Evolutionary conservation across 202 grass and related monocot genomes (phyloP).

Genomic region (Bolboschoenoplectus hybrid): DNA sequence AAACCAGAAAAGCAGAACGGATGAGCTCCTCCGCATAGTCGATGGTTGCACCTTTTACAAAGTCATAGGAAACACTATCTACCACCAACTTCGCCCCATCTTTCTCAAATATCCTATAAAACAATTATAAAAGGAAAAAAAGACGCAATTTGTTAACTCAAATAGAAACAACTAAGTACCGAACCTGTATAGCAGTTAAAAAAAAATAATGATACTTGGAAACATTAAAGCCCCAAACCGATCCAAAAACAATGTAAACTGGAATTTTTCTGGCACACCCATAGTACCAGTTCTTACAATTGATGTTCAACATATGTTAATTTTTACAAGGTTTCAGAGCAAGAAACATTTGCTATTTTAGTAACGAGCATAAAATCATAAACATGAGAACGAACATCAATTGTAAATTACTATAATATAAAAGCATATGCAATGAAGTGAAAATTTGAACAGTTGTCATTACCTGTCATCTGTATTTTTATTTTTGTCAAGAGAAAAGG

Average conservation of each 20-base stretch:
- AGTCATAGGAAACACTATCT: constrained; percentile 78
- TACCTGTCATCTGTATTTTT: constrained; percentile 71
- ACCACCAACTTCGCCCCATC: constrained; percentile 76
- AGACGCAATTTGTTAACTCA: constrained; percentile 13
- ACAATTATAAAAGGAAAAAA: constrained; percentile 19
- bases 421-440: not conserved
- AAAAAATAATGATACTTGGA: not conserved
- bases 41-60: constrained; percentile 77
- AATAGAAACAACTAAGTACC: constrained; percentile 32
- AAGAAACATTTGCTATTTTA: not conserved
- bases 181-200: not conserved
- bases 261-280: not conserved
- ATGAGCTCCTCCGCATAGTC: constrained; percentile 86
- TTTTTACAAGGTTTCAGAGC: not conserved
- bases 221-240: not conserved
- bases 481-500: constrained; percentile 65
- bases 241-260: not conserved
- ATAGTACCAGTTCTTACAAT: not conserved
- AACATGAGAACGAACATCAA: not conserved
- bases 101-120: constrained; percentile 69
- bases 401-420: not conserved
- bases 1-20: constrained; percentile 69
- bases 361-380: not conserved
- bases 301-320: not conserved
- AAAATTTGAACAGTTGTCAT: constrained; percentile 16